phyloP scores from a whole-genome alignment of 805 yeast genomes.

The Lachancea sp. region DNA sequence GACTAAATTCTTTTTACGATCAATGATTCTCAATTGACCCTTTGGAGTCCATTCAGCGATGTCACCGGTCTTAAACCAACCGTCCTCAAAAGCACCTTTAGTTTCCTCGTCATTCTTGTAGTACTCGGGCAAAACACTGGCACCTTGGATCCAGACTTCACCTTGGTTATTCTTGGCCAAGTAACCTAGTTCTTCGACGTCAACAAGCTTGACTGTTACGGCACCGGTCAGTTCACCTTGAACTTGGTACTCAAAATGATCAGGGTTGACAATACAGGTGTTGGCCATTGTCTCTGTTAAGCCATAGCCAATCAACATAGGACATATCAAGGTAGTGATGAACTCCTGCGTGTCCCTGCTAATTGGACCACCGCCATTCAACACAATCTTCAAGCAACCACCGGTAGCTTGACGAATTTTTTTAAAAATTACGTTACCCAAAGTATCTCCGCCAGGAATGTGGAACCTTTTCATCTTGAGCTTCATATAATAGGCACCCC shows the following conservation, averaged over 20 bases:
- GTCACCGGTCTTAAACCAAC: conserved; percentile 97
- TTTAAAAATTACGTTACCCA: conserved; percentile 73
- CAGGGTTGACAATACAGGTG: conserved; percentile 61
- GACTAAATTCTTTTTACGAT: conserved; percentile 91
- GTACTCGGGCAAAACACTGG: conserved; percentile 66
- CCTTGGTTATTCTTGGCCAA: conserved; percentile 88
- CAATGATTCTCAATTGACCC: conserved; percentile 80
- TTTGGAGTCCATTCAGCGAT: conserved; percentile 85
- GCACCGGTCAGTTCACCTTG: conserved; percentile 82
- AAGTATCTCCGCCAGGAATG: conserved; percentile 60
- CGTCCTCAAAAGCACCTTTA: conserved; percentile 66
- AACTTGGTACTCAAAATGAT: conserved; percentile 61
- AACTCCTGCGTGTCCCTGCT: conserved; percentile 77
- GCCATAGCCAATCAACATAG: conserved; percentile 92
- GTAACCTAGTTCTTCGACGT: conserved; percentile 88
- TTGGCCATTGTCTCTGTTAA: conserved; percentile 95
- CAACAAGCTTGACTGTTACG: conserved; percentile 80
- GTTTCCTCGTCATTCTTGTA: conserved; percentile 82
- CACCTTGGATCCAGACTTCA: conserved; percentile 79
- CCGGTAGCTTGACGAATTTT: conserved; percentile 93
- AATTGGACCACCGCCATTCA: conserved; percentile 93
- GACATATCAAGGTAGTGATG: conserved; percentile 66
- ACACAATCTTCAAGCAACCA: conserved; percentile 63
- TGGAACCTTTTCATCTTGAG: conserved; percentile 52
- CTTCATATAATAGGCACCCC: conserved; percentile 82